Evolutionary conservation across 2,329 filamentous ascomycete genomes (phyloP).

Genomic region (Paecilomyces fulvus): DNA sequence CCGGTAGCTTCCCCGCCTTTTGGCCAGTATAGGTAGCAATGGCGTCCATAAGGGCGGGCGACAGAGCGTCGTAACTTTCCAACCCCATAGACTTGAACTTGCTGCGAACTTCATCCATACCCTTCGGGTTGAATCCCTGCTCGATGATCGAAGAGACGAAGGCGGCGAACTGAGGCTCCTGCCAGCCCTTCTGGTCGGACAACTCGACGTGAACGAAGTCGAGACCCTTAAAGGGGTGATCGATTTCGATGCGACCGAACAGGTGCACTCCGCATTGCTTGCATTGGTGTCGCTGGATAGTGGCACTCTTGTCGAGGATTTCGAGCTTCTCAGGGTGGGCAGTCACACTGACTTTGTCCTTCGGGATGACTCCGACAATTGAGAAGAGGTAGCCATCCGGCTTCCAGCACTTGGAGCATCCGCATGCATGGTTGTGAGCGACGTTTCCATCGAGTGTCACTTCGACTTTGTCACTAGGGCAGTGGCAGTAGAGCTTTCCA

Average conservation of each 20-base stretch:
- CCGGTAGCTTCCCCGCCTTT: constrained; percentile 28
- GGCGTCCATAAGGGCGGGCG: constrained; percentile 55
- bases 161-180: constrained; percentile 62
- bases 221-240: constrained; percentile 60
- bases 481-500: constrained; percentile 56
- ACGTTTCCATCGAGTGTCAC: constrained; percentile 52
- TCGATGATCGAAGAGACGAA: constrained; percentile 62
- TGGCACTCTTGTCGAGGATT: constrained; percentile 48
- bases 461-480: constrained; percentile 47
- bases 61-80: constrained; percentile 55
- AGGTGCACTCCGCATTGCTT: constrained; percentile 53
- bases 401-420: constrained; percentile 67
- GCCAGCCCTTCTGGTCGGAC: constrained; percentile 54
- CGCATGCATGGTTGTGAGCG: constrained; percentile 61
- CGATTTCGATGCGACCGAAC: constrained; percentile 56
- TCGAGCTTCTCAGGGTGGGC: constrained; percentile 51
- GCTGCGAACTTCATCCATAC: constrained; percentile 47
- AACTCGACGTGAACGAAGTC: constrained; percentile 62
- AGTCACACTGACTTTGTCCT: constrained; percentile 47
- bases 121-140: constrained; percentile 52
- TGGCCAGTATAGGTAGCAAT: constrained; percentile 49
- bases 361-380: constrained; percentile 53
- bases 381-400: constrained; percentile 56
- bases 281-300: constrained; percentile 56
- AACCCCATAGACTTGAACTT: constrained; percentile 49